phyloP scores from a whole-genome alignment of 2,329 filamentous ascomycete genomes.

The Diaporthe citriasiana region DNA sequence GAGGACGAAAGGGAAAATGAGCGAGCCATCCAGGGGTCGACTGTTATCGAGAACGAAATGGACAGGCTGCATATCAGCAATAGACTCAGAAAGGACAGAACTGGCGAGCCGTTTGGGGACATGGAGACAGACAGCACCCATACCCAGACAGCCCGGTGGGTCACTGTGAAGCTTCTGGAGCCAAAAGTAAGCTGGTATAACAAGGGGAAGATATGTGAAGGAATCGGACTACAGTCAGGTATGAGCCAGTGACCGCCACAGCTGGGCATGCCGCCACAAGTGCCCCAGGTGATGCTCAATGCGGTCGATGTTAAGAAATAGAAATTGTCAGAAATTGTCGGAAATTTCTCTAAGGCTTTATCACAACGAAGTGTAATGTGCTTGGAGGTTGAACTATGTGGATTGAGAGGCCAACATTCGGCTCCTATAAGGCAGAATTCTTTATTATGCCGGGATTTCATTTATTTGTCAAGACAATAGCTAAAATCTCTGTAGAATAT shows the following conservation, averaged over 20 bases:
- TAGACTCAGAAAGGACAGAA: slow-evolving; percentile 59
- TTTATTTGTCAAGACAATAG: no score
- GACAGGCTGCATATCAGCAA: slow-evolving; percentile 49
- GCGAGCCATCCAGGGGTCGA: neutral
- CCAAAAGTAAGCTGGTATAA: slow-evolving; percentile 64
- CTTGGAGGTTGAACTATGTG: no score
- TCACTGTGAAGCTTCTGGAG: slow-evolving; percentile 63
- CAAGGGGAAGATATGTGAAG: slow-evolving; percentile 64
- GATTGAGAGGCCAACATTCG: no score
- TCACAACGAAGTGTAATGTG: neutral
- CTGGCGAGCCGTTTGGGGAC: slow-evolving; percentile 66
- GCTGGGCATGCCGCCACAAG: neutral
- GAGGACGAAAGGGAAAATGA: slow-evolving; percentile 39
- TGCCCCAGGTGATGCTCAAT: neutral
- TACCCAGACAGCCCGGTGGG: slow-evolving; percentile 73
- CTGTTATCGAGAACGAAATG: slow-evolving; percentile 38
- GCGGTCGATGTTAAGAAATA: no score
- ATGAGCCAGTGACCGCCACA: neutral
- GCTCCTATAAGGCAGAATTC: no score
- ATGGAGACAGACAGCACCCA: slow-evolving; percentile 62
- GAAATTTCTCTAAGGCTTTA: neutral
- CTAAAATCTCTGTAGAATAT: no score
- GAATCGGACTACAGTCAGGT: slow-evolving; percentile 53
- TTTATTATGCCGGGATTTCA: no score
- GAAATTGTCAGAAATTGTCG: neutral